Base-by-base conservation (phyloP, 176 grass and related monocot species). In the Cenchrus fungigraminus region DNA sequence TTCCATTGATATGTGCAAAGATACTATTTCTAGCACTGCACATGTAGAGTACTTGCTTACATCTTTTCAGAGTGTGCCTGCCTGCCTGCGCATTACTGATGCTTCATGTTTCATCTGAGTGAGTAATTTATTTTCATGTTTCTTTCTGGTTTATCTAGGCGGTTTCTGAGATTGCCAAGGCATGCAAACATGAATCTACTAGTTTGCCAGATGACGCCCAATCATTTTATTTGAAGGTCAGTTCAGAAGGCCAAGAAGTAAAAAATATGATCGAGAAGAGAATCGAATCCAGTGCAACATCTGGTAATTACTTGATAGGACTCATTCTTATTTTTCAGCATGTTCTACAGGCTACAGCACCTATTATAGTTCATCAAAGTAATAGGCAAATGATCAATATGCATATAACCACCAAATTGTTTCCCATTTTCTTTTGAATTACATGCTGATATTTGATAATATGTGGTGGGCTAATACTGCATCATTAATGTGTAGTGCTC, bases 101-200 rank as follows among this genome's bases (percentile, higher is more conserved):
- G 20, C n/a, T 86, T 72, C 22, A 68, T 67, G 5, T 79, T 62
- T 83, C 53, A 74, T 71, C 71, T 74, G 51, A 86, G 74, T 53
- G 79, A 79, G 3, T 74, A 46, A n/a, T 74, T 81, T 72, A 31
- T 68, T 74, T 76, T 22, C 4, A 12, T 58, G 66, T 2, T 25
- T 34, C 20, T 68, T 90, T 89, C 79, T 79, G 74, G 68, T 79
- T 81, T 89, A 61, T 59, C 56, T 82, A 98, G 96, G 96, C 93
- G 3, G 86, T 98, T 64, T 84, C 71, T 89, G 96, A 98, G 86
- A 94, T 98, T 83, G 40, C 89, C 37, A 98, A 94, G 87, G 91
- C 93, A 90, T 95, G 87, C 70, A 83, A 45, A 73, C 74, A 51
- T 82, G 93, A 98, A 80, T 90, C 91, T 84, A 82, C 57, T 90